phyloP scores from a whole-genome alignment of 1,139 yeast genomes.

The Kodamaea alishanica region DNA sequence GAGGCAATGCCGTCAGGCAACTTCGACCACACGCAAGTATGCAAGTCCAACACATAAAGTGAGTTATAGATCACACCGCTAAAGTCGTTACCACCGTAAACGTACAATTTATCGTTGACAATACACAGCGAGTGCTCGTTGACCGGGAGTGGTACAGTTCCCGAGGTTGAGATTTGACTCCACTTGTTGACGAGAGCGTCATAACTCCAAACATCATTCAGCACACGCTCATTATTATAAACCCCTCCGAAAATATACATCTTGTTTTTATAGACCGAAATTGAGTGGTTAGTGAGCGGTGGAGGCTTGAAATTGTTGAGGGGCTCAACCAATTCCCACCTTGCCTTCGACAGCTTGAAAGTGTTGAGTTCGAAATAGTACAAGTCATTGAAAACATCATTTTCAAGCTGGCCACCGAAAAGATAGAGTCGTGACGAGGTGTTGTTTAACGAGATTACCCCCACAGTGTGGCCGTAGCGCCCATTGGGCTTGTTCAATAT shows the following conservation, averaged over 20 bases:
- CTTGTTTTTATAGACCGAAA: conserved; percentile 75
- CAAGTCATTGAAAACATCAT: conserved; percentile 79
- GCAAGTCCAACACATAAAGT: conserved; percentile 72
- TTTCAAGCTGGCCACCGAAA: conserved; percentile 95
- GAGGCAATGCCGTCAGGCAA: conserved; percentile 42
- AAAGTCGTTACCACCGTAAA: conserved; percentile 86
- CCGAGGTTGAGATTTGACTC: conserved; percentile 51
- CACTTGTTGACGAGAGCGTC: conserved; percentile 70
- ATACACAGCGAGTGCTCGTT: conserved; percentile 89
- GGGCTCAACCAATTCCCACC: conserved; percentile 76
- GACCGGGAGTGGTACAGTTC: conserved; percentile 75
- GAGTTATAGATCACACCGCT: conserved; percentile 69
- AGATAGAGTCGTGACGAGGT: conserved; percentile 72
- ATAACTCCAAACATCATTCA: conserved; percentile 78
- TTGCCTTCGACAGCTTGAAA: conserved; percentile 78
- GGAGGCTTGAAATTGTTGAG: conserved; percentile 64
- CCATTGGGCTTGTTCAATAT: conserved; percentile 83
- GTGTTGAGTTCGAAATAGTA: conserved; percentile 84
- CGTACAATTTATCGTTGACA: conserved; percentile 74
- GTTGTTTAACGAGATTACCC: conserved; percentile 56
- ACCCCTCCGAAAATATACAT: conserved; percentile 91
- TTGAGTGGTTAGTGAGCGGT: conserved; percentile 87
- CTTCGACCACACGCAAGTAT: conserved; percentile 69
- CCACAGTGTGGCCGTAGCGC: conserved; percentile 86
- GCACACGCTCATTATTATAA: conserved; percentile 71